Conservation (phyloP, 495 filamentous ascomycete genomes). For the Podospora anserina region DNA sequence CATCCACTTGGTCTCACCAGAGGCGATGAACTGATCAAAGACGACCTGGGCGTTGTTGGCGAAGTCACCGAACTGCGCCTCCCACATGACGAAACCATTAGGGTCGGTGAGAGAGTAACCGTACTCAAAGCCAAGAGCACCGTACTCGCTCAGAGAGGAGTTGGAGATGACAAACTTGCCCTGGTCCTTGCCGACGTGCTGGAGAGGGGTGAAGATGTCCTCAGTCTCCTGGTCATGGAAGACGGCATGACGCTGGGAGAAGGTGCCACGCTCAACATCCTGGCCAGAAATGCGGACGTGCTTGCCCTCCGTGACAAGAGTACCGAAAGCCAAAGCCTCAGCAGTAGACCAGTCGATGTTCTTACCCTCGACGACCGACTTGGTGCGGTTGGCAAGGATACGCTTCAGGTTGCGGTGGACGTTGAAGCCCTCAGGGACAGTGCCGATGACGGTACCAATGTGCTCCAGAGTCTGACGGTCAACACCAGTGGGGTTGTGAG, state of each 20-base stretch:
- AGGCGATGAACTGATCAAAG: slow-evolving; percentile 97
- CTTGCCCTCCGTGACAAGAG: slow-evolving; percentile 85
- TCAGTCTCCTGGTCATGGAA: slow-evolving; percentile 96
- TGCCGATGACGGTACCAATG: slow-evolving; percentile 73
- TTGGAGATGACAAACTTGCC: slow-evolving; percentile 95
- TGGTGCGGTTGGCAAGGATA: slow-evolving; percentile 84
- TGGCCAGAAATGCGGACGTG: slow-evolving; percentile 97
- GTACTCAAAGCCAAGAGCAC: slow-evolving; percentile 95
- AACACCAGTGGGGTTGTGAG: slow-evolving; percentile 85
- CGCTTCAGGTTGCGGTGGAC: slow-evolving; percentile 95
- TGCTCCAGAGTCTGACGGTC: slow-evolving; percentile 64
- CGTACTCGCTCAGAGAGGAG: slow-evolving; percentile 94
- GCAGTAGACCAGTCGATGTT: slow-evolving; percentile 97
- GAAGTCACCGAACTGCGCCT: slow-evolving; percentile 99
- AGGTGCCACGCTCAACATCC: slow-evolving; percentile 98
- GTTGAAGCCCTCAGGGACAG: slow-evolving; percentile 76
- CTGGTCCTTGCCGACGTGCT: slow-evolving; percentile 84
- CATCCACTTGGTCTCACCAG: slow-evolving; percentile 97
- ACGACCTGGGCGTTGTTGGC: slow-evolving; percentile 99
- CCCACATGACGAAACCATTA: slow-evolving; percentile 97
- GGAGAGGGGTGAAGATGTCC: slow-evolving; percentile 85
- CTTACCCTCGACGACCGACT: slow-evolving; percentile 89
- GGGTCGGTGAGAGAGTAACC: slow-evolving; percentile 96
- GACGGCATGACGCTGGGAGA: slow-evolving; percentile 96
- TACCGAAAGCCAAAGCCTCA: slow-evolving; percentile 92